Evolutionary conservation across 495 filamentous ascomycete species (phyloP).

Genomic region (Bathelium albidoporum): DNA sequence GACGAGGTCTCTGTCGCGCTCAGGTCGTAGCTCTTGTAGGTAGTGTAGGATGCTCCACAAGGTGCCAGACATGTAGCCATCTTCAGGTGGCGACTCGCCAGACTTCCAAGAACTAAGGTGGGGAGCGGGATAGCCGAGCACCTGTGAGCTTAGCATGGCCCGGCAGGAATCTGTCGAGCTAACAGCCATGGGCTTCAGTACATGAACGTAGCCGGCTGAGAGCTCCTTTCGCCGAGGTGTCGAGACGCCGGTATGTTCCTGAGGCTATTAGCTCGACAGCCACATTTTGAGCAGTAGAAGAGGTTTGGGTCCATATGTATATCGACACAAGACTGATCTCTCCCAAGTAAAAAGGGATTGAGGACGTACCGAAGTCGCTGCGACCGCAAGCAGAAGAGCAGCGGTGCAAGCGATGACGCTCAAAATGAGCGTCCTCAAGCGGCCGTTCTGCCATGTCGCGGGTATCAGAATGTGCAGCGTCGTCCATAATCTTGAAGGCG

Average conservation of each 20-base stretch:
- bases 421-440: not conserved
- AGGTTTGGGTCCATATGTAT: no score
- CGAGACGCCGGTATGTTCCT: not conserved
- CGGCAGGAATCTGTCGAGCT: not conserved
- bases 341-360: not conserved
- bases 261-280: not conserved
- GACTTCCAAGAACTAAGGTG: not conserved
- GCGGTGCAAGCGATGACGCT: not conserved
- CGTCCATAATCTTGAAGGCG: not conserved
- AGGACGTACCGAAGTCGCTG: not conserved
- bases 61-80: not conserved
- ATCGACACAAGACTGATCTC: not conserved
- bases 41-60: not conserved
- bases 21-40: not conserved
- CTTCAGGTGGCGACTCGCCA: not conserved
- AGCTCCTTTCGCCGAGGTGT: not conserved
- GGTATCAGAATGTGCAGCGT: not conserved
- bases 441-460: not conserved
- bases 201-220: not conserved
- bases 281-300: not conserved
- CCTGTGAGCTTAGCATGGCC: not conserved
- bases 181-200: not conserved
- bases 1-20: not conserved
- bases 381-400: not conserved
- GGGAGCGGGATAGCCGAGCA: not conserved